Evolutionary conservation across 345 rosid genomes (phyloP), one percentile per base, ranked within the genome.

Genomic region (Rhizophora apiculata): DNA sequence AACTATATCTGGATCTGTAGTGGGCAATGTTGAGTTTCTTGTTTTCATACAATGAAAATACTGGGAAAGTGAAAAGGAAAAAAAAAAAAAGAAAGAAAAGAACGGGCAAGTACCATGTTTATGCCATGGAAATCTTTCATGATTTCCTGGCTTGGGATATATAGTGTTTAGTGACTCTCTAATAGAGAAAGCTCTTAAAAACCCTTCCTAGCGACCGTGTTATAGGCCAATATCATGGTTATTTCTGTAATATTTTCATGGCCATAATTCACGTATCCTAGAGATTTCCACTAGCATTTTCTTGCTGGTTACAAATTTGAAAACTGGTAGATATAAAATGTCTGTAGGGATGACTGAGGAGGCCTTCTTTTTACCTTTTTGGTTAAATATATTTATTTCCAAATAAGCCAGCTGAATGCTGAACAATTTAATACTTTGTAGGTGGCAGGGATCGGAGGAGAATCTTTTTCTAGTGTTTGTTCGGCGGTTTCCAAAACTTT

Each of bases 401-500:
- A 30, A 71, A 36, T 24, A 64, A 49, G 58, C 31, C 24, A 26
- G 58, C n/a, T 19, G 19, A 34, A 6, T 63, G 29, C 64, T 77
- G 67, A 78, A 62, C 24, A 27, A 32, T 58, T 68, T 53, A 57
- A 69, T 82, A 68, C 36, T 62, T 80, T 67, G 78, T 81, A 89
- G 96, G 82, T 91, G 87, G 86, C 86, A 84, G 81, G 80, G 78
- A 67, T 76, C 79, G 82, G 85, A 81, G 72, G 81, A 81, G 73
- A 85, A 76, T 68, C 73, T 69, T 73, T 70, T 81, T 69, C 69
- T 84, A 53, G 59, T 53, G 29, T 87, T 80, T 81, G 83, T 88
- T 71, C 83, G 55, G 46, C 80, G 91, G 94, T 76, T 88, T 78
- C 68, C 87, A 57, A 78, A 81, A 71, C 78, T 85, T 72, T 87